A percentile compares a stretch with the other conserved stretches of the same genome.
These are phyloP conservation scores for Rhodamnia rubescens DNA, from an alignment of 345 rosid genomes.

Conservation along the genomic window DNA sequence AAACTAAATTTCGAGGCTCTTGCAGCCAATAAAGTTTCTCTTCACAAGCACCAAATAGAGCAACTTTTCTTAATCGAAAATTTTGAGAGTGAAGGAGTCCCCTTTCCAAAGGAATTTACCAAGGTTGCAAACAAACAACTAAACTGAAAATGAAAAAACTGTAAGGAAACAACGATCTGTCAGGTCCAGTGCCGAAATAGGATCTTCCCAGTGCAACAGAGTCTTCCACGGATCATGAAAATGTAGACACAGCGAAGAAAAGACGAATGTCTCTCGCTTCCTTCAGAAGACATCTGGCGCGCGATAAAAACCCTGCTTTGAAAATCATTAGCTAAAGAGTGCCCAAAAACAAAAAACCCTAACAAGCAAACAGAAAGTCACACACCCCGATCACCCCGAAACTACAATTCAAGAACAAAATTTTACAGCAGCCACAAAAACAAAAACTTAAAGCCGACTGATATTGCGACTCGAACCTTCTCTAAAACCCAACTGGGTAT, in stretches of 20 bases:
- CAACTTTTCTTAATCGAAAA: neutral
- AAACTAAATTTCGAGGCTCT: constrained; percentile 1
- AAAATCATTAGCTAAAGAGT: constrained; percentile 5
- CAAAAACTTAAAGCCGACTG: neutral
- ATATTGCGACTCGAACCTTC: neutral
- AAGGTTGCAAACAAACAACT: neutral
- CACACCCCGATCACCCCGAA: neutral
- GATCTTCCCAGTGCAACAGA: constrained; percentile 46
- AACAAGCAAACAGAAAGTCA: neutral
- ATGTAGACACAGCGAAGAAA: constrained; percentile 39
- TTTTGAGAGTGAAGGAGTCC: neutral
- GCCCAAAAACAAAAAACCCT: neutral
- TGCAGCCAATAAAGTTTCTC: neutral
- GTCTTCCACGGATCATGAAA: constrained; percentile 68
- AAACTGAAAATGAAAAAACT: neutral
- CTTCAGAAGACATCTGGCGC: constrained; percentile 38
- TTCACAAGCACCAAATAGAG: neutral
- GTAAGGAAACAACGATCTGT: constrained; percentile 3
- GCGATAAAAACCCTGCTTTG: constrained; percentile 15
- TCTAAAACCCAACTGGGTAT: neutral
- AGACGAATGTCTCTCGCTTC: constrained; percentile 14
- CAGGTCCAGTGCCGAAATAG: constrained; percentile 69
- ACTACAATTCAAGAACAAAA: neutral
- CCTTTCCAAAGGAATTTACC: neutral
- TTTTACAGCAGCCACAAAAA: neutral